Evolutionary conservation across 176 grass and related monocot species (phyloP), one percentile per base, ranked within the genome.

Genomic region (Phoenix dactylifera): DNA sequence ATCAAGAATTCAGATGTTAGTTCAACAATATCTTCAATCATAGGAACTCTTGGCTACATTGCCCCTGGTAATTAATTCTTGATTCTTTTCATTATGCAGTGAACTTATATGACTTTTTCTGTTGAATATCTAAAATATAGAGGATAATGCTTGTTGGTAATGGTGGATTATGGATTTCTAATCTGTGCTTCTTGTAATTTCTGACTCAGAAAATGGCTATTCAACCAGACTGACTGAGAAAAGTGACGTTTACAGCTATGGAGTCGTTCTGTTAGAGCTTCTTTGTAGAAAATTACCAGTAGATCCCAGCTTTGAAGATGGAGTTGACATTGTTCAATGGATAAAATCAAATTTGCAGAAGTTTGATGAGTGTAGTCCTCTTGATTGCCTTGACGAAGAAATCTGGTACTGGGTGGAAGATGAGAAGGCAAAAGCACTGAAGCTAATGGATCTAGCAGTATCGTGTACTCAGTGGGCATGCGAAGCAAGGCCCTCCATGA

Each of bases 41-140:
- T 89, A 19, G 80, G 85, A 24, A 89, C 80, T 66, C 76, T 89
- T 44, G 85, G 85, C 49, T 89, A 89, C 80, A 84, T 89, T 54
- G 80, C 85, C 68, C 85, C 80, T 64, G 85, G 85, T 89, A 83
- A 57, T 44, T 44, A 44, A 44, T 44, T 44, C 35, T 44, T 44
- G 35, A 44, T 44, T 44, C 35, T 44, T 44, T 14, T 44, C 9
- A 44, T 44, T 44, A 44, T 12, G 10, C 10, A 14, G 35, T 12
- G 35, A 44, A 44, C 35, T 44, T 44, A 44, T 44, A 35, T 35
- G 6, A 35, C 7, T 35, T 9, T 35, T 35, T 35, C 7, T 35
- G 10, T 12, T 44, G 9, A 44, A 0, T 20, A 20, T 28, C 26
- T 28, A 28, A 28, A 28, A 28, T 28, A 4, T 28, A 28, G 2